Evolutionary conservation across 208 protist genomes (phyloP).

Genomic region (Trypanosoma grayi): DNA sequence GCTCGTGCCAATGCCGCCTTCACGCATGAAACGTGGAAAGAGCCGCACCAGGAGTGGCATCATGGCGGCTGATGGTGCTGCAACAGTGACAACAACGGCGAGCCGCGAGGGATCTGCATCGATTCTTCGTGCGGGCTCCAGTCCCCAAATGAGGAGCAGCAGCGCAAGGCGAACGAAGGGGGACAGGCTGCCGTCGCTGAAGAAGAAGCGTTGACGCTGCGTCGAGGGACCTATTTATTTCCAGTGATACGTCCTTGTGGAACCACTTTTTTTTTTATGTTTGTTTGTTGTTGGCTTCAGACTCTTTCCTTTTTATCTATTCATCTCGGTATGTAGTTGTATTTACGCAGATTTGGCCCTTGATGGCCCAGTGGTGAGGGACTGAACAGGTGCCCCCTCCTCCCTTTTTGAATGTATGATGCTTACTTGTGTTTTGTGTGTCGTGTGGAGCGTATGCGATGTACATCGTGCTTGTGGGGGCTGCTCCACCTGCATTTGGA

Average conservation of each 20-base stretch:
- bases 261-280: background rate
- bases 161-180: background rate
- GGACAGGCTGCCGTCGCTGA: constrained; percentile 9
- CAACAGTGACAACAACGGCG: background rate
- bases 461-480: no score
- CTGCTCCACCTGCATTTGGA: background rate
- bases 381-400: no score
- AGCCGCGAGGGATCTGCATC: background rate
- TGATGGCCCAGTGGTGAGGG: no score
- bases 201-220: background rate
- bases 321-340: no score
- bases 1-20: constrained; percentile 7
- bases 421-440: no score
- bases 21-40: background rate
- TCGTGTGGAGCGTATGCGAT: no score
- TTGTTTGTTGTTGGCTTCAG: constrained; percentile 13
- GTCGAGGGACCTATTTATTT: background rate
- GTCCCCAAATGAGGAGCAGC: background rate
- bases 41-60: background rate
- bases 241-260: background rate
- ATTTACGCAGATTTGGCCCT: no score
- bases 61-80: background rate
- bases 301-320: background rate
- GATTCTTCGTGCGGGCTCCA: background rate
- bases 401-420: no score